Conservation (phyloP, 208 protist species). For the Acanthamoeba divionensis region DNA sequence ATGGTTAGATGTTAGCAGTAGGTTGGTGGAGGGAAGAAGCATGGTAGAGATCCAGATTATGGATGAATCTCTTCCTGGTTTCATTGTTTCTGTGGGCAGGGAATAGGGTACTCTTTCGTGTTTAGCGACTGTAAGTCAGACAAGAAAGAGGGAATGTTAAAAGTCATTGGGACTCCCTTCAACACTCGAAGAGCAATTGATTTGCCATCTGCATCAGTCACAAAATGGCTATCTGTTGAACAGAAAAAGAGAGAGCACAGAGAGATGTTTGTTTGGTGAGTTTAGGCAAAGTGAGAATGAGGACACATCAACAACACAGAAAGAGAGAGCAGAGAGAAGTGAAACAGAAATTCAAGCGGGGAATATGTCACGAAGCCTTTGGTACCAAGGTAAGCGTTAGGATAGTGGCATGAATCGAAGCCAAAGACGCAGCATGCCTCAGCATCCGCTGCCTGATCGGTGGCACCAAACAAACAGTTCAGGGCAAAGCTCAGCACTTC, state of each 20-base stretch:
- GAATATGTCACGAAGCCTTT: not conserved
- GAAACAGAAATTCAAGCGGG: not conserved
- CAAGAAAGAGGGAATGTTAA: too few relatives aligned
- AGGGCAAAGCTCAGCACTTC: not conserved
- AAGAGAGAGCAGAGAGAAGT: not conserved
- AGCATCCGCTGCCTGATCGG: not conserved
- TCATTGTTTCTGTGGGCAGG: too few relatives aligned
- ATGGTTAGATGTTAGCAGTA: too few relatives aligned
- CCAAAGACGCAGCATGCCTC: not conserved
- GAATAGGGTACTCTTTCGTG: too few relatives aligned
- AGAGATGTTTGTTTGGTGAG: not conserved
- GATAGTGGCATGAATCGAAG: conserved; percentile 12
- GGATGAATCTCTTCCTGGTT: too few relatives aligned
- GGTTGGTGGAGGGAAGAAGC: too few relatives aligned
- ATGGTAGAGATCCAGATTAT: too few relatives aligned
- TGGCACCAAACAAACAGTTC: not conserved
- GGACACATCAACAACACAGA: not conserved
- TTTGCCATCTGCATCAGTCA: too few relatives aligned
- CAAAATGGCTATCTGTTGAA: too few relatives aligned
- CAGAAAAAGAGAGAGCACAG: not conserved
- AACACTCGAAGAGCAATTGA: not conserved
- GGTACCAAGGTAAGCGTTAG: conserved; percentile 3
- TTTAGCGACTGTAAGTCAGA: too few relatives aligned
- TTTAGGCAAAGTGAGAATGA: not conserved
- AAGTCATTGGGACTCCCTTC: too few relatives aligned